Evolutionary conservation across 495 filamentous ascomycete species (phyloP), one percentile per base, ranked within the genome.

Genomic region (Zalerion maritima): DNA sequence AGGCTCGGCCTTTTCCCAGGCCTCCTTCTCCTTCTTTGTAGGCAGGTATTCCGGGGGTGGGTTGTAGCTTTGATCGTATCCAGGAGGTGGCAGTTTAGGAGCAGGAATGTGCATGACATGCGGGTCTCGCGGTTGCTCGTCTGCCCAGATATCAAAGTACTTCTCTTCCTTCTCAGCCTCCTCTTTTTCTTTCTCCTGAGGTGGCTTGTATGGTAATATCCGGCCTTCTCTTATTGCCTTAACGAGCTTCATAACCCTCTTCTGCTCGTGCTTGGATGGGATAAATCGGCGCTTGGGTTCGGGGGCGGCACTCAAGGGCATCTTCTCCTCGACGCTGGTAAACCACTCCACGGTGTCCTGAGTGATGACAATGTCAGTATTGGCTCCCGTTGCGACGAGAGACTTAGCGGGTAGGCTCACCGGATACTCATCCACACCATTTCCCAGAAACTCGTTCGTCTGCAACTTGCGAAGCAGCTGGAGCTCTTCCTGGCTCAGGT

Each of bases 261-360:
- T 94, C 11, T 81, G 77, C 58, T 97, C 89, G 44, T 96, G 83
- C 56, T 94, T 94, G n/a, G 91, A 96, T 6, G 91, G 89, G 10
- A 96, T 59, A 48, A 94, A 97, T 41, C 89, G 77, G 24, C 87
- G 69, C 58, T 97, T 97, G 4, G 89, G 89, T 46, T 97, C 89
- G 21, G 89, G 89, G 4, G 86, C 87, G 23, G 83, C 74, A 52
- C 83, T 94, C 29, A 97, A 55, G 6, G 89, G 89, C 85, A 96
- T 94, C 17, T 78, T 73, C 58, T 94, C 87, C 40, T 78, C 68
- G 43, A 83, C 79, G 37, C 78, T 78, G 11, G 80, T 82, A 52
- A 96, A 96, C 58, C 82, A 96, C 46, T 94, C 85, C 10, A 96
- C 69, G 25, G 77, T 80, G 40, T 86, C 77, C 60, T 81, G 26